Conservation (phyloP, 345 rosid genomes). For the Brassica rapa region DNA sequence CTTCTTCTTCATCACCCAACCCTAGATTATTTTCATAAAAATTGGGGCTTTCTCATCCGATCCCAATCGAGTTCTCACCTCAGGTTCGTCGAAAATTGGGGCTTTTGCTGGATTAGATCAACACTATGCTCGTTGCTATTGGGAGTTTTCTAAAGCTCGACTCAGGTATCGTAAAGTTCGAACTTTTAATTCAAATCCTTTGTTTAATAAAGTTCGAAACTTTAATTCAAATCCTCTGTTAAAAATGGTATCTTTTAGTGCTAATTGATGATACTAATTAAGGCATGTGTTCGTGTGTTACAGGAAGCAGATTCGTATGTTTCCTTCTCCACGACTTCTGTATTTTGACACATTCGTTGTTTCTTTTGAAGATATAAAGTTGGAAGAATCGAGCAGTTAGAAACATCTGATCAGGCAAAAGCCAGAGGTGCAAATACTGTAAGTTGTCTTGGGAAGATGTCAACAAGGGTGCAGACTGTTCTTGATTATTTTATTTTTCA, state of each 20-base stretch:
- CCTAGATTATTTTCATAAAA: constrained; percentile 30
- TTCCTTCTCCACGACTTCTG: not conserved
- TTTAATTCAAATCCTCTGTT: no score
- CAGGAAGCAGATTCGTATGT: constrained; percentile 4
- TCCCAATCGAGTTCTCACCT: constrained; percentile 43
- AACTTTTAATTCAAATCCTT: not conserved
- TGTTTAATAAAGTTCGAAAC: no score
- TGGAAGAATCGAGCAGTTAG: constrained; percentile 93
- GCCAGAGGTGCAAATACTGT: constrained; percentile 78
- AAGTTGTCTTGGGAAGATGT: constrained; percentile 40
- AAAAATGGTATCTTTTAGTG: not conserved
- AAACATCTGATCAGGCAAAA: constrained; percentile 85
- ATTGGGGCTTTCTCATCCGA: constrained; percentile 32
- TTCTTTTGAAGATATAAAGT: constrained; percentile 72
- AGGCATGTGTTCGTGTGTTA: no score
- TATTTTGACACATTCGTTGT: constrained; percentile 23
- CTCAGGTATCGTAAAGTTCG: constrained; percentile 56
- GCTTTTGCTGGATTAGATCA: constrained; percentile 45
- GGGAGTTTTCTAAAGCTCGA: constrained; percentile 96
- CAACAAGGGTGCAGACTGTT: constrained; percentile 15
- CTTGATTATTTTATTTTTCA: constrained; percentile 4
- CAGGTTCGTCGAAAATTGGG: constrained; percentile 33
- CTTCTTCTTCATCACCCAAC: constrained; percentile 32
- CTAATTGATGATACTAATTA: no score
- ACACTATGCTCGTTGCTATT: constrained; percentile 77